These are phyloP conservation scores for Cadophora malorum DNA, from an alignment of 2,329 filamentous ascomycete genomes.

Conservation along the genomic window DNA sequence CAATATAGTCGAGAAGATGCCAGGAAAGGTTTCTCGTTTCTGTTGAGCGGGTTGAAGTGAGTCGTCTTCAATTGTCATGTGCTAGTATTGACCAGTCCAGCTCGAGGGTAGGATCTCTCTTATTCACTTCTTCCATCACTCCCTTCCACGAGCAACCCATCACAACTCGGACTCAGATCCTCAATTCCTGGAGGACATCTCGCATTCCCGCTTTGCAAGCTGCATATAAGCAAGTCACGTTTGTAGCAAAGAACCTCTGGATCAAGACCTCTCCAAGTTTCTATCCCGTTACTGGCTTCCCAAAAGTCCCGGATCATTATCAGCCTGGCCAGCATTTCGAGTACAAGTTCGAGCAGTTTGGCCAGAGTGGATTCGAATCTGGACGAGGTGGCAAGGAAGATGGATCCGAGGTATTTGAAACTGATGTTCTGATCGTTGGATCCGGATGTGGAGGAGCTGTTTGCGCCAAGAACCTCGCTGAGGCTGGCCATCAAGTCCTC, in stretches of 20 bases:
- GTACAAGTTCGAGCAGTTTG: slow-evolving; percentile 44
- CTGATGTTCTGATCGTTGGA: slow-evolving; percentile 85
- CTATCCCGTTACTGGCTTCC: slow-evolving; percentile 60
- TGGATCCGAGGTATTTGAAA: slow-evolving; percentile 66
- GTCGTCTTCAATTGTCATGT: slow-evolving; percentile 34
- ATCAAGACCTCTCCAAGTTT: slow-evolving; percentile 61
- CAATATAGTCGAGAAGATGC: slow-evolving; percentile 38
- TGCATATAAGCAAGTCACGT: slow-evolving; percentile 61
- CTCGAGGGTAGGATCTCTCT: slow-evolving; percentile 65
- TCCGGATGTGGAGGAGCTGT: slow-evolving; percentile 88
- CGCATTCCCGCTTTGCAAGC: slow-evolving; percentile 60
- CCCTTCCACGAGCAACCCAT: slow-evolving; percentile 68
- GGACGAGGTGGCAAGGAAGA: slow-evolving; percentile 27
- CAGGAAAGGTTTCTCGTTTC: slow-evolving; percentile 38
- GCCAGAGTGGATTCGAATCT: slow-evolving; percentile 20
- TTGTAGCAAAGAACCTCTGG: slow-evolving; percentile 54
- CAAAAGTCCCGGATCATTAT: slow-evolving; percentile 55
- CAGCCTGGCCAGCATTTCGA: slow-evolving; percentile 46
- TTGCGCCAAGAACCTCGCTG: slow-evolving; percentile 78
- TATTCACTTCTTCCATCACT: slow-evolving; percentile 71
- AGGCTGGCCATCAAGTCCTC: slow-evolving; percentile 76
- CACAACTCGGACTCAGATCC: slow-evolving; percentile 63
- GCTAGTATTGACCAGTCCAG: slow-evolving; percentile 48
- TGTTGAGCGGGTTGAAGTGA: slow-evolving; percentile 43
- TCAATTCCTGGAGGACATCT: slow-evolving; percentile 67